Conservation (phyloP, 2,329 filamentous ascomycete genomes). For the Ascomycota sp. region DNA sequence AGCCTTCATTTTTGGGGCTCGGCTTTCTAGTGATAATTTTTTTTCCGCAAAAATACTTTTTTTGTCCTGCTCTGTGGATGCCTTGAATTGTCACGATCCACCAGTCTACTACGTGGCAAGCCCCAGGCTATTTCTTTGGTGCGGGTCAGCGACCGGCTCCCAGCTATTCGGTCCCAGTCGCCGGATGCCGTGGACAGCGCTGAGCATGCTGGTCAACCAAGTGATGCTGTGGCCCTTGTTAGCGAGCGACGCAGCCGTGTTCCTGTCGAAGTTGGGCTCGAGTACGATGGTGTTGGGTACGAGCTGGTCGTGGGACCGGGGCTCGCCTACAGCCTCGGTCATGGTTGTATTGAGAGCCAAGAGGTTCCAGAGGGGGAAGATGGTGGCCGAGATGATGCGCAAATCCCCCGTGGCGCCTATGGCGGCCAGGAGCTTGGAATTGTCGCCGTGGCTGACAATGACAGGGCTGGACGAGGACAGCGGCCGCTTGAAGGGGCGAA, state of each 20-base stretch:
- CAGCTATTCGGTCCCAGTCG: constrained; percentile 44
- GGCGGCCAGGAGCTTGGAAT: constrained; percentile 43
- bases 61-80: too few relatives aligned
- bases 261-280: constrained; percentile 48
- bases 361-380: constrained; percentile 54
- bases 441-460: constrained; percentile 45
- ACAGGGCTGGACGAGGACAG: constrained; percentile 66
- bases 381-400: constrained; percentile 62
- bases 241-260: constrained; percentile 40
- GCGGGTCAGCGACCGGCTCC: constrained; percentile 57
- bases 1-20: too few relatives aligned
- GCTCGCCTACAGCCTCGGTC: constrained; percentile 39
- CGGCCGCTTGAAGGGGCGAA: constrained; percentile 62
- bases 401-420: constrained; percentile 65
- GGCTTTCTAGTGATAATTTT: too few relatives aligned
- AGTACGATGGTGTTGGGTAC: constrained; percentile 48
- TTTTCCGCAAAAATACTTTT: too few relatives aligned
- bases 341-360: constrained; percentile 43
- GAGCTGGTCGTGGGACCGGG: constrained; percentile 65
- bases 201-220: constrained; percentile 41
- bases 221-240: constrained; percentile 50
- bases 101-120: constrained; percentile 19
- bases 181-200: constrained; percentile 51
- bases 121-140: constrained; percentile 51
- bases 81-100: too few relatives aligned